These are phyloP conservation scores for Gynostemma pentaphyllum DNA, from an alignment of 306 rosid genomes.

Conservation along the genomic window DNA sequence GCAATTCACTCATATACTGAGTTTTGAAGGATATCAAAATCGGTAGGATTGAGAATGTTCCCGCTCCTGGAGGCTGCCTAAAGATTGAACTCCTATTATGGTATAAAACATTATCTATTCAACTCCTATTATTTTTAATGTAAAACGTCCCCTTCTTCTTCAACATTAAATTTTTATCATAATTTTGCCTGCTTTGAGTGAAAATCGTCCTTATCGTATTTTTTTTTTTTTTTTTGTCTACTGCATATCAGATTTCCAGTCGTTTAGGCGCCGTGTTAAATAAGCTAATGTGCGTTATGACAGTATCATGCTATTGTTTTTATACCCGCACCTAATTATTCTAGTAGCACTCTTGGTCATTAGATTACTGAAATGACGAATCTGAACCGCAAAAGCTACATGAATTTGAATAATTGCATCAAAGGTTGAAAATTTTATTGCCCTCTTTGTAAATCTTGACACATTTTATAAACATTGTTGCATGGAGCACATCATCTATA, in stretches of 20 bases:
- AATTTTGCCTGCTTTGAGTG: neutral
- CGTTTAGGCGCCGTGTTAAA: conserved; percentile 67
- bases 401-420: neutral
- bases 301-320: conserved; percentile 46
- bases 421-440: neutral
- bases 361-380: neutral
- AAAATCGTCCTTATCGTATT: conserved; percentile 12
- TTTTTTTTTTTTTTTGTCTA: conserved; percentile 13
- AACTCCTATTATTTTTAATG: too few relatives aligned
- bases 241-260: conserved; percentile 69
- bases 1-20: too few relatives aligned
- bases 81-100: too few relatives aligned
- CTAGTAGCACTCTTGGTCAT: neutral
- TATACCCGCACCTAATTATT: neutral
- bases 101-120: too few relatives aligned
- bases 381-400: neutral
- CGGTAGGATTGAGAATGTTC: too few relatives aligned
- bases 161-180: neutral
- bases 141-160: conserved; percentile 76
- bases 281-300: conserved; percentile 68
- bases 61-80: too few relatives aligned
- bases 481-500: conserved; percentile 91
- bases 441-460: conserved; percentile 34
- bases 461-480: conserved; percentile 54
- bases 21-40: too few relatives aligned